Evolutionary conservation across 2,329 filamentous ascomycete species (phyloP).

Genomic region (Colletotrichum tropicicola): DNA sequence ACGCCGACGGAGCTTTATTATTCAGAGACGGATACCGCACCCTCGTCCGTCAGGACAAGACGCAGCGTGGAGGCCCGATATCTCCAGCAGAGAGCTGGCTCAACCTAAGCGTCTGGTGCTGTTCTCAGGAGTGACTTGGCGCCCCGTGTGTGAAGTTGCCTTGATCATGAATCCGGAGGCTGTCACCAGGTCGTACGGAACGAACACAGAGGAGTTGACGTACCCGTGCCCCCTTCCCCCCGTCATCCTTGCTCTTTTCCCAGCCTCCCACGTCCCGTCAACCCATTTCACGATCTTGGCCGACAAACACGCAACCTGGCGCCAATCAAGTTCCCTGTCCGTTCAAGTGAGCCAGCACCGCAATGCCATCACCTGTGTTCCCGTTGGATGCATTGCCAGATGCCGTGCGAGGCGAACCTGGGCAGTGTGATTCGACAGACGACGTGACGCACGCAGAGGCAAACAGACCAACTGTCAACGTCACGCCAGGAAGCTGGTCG

Average conservation of each 20-base stretch:
- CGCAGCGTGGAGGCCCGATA: no score
- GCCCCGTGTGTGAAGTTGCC: no score
- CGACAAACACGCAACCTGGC: conserved; percentile 26
- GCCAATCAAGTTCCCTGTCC: conserved; percentile 16
- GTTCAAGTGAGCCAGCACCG: conserved; percentile 7
- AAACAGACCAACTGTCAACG: conserved; percentile 3
- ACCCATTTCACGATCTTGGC: conserved; percentile 25
- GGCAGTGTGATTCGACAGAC: background rate
- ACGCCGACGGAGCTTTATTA: no score
- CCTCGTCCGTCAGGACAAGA: no score
- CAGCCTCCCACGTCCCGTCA: conserved; percentile 4
- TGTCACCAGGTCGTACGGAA: background rate
- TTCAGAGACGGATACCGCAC: no score
- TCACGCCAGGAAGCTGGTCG: conserved; percentile 14
- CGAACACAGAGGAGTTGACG: background rate
- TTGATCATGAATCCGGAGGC: no score
- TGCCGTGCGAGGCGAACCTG: conserved; percentile 1
- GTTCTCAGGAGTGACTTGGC: no score
- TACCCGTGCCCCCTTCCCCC: background rate
- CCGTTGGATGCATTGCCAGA: conserved; percentile 3
- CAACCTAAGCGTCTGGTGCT: no score
- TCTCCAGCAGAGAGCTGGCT: no score
- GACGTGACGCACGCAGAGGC: conserved; percentile 1
- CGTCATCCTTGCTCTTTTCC: background rate
- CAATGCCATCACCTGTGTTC: conserved; percentile 26